These are phyloP conservation scores for Phytophthora melonis DNA, from an alignment of 352 stramenopile genomes.

Conservation along the genomic window DNA sequence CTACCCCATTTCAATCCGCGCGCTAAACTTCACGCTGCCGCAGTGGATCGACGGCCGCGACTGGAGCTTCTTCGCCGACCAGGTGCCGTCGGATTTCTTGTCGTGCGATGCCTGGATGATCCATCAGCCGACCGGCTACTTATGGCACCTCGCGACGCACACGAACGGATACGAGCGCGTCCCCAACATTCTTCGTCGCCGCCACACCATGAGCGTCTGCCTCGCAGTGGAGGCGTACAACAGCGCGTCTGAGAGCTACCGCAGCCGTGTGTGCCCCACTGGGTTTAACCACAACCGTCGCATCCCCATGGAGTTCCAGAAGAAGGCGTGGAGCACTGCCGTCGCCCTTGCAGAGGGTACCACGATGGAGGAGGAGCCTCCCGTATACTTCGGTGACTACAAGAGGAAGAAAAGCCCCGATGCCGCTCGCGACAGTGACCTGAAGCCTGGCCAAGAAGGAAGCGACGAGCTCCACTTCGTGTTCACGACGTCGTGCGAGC, in stretches of 20 bases:
- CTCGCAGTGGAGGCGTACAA: conserved; percentile 81
- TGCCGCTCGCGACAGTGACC: conserved; percentile 6
- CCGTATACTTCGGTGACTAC: conserved; percentile 61
- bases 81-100: conserved; percentile 72
- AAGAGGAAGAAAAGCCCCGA: conserved; percentile 45
- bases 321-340: conserved; percentile 54
- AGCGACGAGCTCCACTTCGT: conserved; percentile 84
- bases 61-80: conserved; percentile 75
- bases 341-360: conserved; percentile 49
- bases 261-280: conserved; percentile 54
- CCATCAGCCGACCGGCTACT: conserved; percentile 52
- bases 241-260: conserved; percentile 62
- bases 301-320: conserved; percentile 66
- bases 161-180: conserved; percentile 84
- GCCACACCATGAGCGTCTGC: conserved; percentile 79
- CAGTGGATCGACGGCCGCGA: conserved; percentile 81
- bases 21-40: conserved; percentile 76
- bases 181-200: conserved; percentile 79
- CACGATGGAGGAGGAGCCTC: conserved; percentile 35
- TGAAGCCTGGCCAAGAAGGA: conserved; percentile 44
- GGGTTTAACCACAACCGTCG: conserved; percentile 81
- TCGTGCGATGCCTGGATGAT: conserved; percentile 82
- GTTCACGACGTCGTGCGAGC: conserved; percentile 71
- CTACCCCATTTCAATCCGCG: conserved; percentile 80
- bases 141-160: conserved; percentile 79